A percentile compares a stretch with the other conserved stretches of the same genome.
phyloP scores from a whole-genome alignment of 805 yeast genomes.

The Lipomyces sp. region DNA sequence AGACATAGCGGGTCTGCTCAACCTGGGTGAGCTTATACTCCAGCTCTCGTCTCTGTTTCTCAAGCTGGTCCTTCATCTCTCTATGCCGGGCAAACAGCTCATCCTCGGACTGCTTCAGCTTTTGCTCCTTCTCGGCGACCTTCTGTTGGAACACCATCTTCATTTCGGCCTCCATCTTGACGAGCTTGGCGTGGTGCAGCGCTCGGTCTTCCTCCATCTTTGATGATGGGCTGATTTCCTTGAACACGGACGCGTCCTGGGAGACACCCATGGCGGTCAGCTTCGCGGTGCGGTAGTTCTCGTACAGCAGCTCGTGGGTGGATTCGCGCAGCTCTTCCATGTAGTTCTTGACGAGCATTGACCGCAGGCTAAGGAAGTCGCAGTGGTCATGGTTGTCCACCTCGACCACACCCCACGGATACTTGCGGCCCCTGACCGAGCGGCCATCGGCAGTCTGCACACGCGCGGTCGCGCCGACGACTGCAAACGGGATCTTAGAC shows the following conservation, averaged over 20 bases:
- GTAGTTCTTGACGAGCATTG: slow-evolving; percentile 81
- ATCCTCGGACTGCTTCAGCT: slow-evolving; percentile 92
- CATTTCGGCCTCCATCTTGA: slow-evolving; percentile 95
- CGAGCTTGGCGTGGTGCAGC: slow-evolving; percentile 87
- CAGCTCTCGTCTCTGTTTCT: slow-evolving; percentile 80
- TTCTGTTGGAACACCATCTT: slow-evolving; percentile 93
- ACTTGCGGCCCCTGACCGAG: slow-evolving; percentile 67
- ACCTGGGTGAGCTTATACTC: slow-evolving; percentile 87
- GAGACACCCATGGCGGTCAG: slow-evolving; percentile 76
- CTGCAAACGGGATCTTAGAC: slow-evolving; percentile 65
- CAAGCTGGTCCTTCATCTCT: slow-evolving; percentile 93
- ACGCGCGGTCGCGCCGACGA: slow-evolving; percentile 62
- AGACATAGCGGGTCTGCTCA: slow-evolving; percentile 31
- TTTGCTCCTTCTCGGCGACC: slow-evolving; percentile 94
- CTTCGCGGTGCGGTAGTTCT: slow-evolving; percentile 83
- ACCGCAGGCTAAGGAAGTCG: slow-evolving; percentile 86
- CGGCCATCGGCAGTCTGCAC: slow-evolving; percentile 46
- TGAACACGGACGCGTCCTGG: slow-evolving; percentile 90
- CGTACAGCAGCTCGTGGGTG: slow-evolving; percentile 74
- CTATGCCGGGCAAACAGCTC: slow-evolving; percentile 93
- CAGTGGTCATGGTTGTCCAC: slow-evolving; percentile 86
- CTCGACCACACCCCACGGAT: slow-evolving; percentile 84
- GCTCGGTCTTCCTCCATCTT: slow-evolving; percentile 93
- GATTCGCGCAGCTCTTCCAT: slow-evolving; percentile 90
- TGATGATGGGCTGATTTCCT: slow-evolving; percentile 87